Evolutionary conservation across 73 alveolate species (phyloP).

Genomic region (Symbiodinium pilosum): DNA sequence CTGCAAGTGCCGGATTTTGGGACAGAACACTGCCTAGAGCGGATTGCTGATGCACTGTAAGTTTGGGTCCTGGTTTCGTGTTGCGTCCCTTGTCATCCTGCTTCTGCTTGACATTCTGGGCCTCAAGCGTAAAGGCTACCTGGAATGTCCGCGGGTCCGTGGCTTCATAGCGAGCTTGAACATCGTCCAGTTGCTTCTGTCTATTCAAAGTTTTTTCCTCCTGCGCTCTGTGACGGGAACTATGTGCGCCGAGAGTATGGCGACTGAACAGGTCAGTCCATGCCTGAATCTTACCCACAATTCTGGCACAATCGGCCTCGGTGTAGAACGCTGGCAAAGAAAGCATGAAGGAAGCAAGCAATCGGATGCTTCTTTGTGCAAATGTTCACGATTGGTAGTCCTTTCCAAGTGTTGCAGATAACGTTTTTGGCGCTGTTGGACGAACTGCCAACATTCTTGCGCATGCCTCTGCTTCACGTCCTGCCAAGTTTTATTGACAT

Average conservation of each 20-base stretch:
- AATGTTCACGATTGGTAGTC: not conserved
- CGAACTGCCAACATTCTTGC: not conserved
- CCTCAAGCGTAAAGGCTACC: not conserved
- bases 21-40: not conserved
- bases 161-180: not conserved
- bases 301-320: not conserved
- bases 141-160: not conserved
- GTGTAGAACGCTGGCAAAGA: not conserved
- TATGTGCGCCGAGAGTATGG: no score
- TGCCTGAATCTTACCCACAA: not conserved
- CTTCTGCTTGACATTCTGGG: not conserved
- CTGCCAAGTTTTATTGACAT: not conserved
- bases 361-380: no score
- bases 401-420: not conserved
- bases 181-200: no score
- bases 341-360: not conserved
- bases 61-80: not conserved
- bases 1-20: not conserved
- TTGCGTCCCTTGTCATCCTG: not conserved
- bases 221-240: no score
- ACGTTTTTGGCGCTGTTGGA: no score
- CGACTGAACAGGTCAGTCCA: not conserved
- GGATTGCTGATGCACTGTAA: not conserved
- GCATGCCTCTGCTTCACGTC: not conserved
- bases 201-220: no score